Conservation (phyloP, 768 basidiomycete species). For the Cubamyces lactineus region DNA sequence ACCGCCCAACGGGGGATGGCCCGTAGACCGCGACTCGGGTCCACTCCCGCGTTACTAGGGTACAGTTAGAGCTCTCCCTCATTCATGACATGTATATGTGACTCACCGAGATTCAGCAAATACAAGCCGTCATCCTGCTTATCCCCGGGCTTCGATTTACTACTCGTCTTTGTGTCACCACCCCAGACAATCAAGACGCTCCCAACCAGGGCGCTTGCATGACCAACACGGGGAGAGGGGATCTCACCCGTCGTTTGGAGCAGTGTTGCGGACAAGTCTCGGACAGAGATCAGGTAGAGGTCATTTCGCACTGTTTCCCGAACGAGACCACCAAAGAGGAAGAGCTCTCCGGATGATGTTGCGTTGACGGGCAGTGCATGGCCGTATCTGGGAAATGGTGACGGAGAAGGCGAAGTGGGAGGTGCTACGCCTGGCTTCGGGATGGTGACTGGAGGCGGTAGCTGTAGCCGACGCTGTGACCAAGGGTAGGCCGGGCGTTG, state of each 20-base stretch:
- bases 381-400: slow-evolving; percentile 96
- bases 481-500: slow-evolving; percentile 78
- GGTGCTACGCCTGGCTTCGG: slow-evolving; percentile 65
- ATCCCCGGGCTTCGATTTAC: slow-evolving; percentile 60
- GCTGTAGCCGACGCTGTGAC: slow-evolving; percentile 72
- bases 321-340: slow-evolving; percentile 96
- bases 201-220: slow-evolving; percentile 94
- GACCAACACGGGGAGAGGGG: slow-evolving; percentile 91
- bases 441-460: slow-evolving; percentile 68
- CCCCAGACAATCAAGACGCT: slow-evolving; percentile 98
- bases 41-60: slow-evolving; percentile 90
- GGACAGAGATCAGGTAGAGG: slow-evolving; percentile 85
- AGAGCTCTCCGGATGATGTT: slow-evolving; percentile 84
- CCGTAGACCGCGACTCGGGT: slow-evolving; percentile 82
- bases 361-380: slow-evolving; percentile 85
- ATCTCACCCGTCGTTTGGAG: slow-evolving; percentile 88
- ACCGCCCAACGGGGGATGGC: slow-evolving; percentile 81
- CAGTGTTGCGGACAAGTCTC: slow-evolving; percentile 77
- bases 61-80: neutral
- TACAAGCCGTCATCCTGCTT: slow-evolving; percentile 93
- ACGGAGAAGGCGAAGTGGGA: slow-evolving; percentile 73
- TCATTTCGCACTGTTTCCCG: slow-evolving; percentile 90
- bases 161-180: slow-evolving; percentile 89
- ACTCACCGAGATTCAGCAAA: slow-evolving; percentile 88
- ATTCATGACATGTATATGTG: neutral